Evolutionary conservation across 1,284 basidiomycete genomes (phyloP).

Genomic region (Fomitiporia mediterranea): DNA sequence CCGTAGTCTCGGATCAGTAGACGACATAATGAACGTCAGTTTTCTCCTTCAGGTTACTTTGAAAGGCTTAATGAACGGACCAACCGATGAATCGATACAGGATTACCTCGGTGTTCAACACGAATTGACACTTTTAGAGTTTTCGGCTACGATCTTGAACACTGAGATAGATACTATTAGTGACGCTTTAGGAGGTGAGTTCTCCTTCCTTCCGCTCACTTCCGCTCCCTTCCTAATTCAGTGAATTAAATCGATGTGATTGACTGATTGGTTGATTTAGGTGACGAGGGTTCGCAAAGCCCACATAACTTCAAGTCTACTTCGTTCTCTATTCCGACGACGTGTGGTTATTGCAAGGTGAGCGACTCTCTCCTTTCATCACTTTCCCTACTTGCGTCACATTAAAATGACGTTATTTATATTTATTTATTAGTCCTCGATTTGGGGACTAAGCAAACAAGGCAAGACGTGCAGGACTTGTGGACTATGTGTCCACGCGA

Average conservation of each 20-base stretch:
- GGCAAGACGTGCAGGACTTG: constrained; percentile 81
- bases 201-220: neutral
- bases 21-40: constrained; percentile 63
- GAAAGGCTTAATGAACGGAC: constrained; percentile 11
- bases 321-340: constrained; percentile 77
- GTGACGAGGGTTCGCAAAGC: constrained; percentile 62
- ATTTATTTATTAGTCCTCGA: constrained; percentile 57
- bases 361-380: constrained; percentile 17
- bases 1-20: constrained; percentile 51
- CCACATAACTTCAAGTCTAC: constrained; percentile 81
- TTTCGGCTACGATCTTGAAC: constrained; percentile 48
- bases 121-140: constrained; percentile 51
- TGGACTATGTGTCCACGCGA: constrained; percentile 73
- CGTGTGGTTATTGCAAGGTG: constrained; percentile 79
- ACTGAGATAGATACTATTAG: constrained; percentile 60
- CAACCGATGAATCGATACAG: constrained; percentile 34
- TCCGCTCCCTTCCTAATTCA: neutral
- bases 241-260: too few relatives aligned
- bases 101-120: constrained; percentile 62
- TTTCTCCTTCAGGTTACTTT: neutral
- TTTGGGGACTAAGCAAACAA: constrained; percentile 82
- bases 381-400: neutral
- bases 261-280: constrained; percentile 33
- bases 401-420: neutral
- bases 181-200: constrained; percentile 61